Conservation (phyloP, 306 rosid genomes). For the Glycine soja region DNA sequence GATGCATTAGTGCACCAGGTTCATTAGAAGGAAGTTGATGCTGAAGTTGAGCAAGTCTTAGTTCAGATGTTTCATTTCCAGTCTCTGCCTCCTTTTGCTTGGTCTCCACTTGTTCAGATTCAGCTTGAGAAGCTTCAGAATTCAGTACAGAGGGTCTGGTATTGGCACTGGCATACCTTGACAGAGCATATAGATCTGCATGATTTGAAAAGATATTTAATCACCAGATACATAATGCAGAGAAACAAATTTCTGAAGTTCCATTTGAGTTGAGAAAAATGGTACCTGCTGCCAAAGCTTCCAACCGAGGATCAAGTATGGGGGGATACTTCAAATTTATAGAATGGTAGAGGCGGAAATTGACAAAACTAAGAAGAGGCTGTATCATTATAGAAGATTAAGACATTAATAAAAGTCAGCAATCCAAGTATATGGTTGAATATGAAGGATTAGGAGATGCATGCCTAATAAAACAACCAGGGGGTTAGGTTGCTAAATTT, state of each 20-base stretch:
- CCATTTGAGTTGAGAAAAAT: neutral
- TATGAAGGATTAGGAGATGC: neutral
- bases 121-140: slow-evolving; percentile 59
- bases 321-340: slow-evolving; percentile 89
- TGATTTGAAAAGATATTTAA: slow-evolving; percentile 22
- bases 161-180: slow-evolving; percentile 68
- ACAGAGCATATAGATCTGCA: slow-evolving; percentile 83
- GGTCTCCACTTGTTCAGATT: slow-evolving; percentile 53
- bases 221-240: neutral
- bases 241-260: neutral
- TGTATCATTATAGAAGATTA: slow-evolving; percentile 45
- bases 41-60: slow-evolving; percentile 93
- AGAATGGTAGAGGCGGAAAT: slow-evolving; percentile 77
- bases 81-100: slow-evolving; percentile 47
- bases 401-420: neutral
- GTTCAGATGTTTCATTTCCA: slow-evolving; percentile 68
- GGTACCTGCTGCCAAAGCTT: slow-evolving; percentile 84
- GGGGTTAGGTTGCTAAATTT: slow-evolving; percentile 8
- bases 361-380: slow-evolving; percentile 82
- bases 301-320: slow-evolving; percentile 76
- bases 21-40: slow-evolving; percentile 89
- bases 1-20: slow-evolving; percentile 89
- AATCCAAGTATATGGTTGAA: slow-evolving; percentile 8
- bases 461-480: slow-evolving; percentile 13
- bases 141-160: slow-evolving; percentile 51